Evolutionary conservation across 768 basidiomycete species (phyloP).

Genomic region (Phlebiopsis gigantea): DNA sequence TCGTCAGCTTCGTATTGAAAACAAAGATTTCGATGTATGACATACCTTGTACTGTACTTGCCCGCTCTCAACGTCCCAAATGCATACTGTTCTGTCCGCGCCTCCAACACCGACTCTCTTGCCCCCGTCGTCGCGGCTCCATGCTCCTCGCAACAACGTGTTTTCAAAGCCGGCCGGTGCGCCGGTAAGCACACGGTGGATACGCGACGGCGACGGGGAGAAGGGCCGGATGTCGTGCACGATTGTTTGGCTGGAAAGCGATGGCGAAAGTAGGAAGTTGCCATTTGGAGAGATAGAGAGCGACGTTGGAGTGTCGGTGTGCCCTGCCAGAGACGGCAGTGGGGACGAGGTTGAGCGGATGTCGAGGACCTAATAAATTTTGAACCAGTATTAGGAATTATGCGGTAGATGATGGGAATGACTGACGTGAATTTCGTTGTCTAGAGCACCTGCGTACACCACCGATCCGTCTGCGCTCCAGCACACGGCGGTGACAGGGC

Average conservation of each 20-base stretch:
- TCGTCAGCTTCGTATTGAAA: neutral
- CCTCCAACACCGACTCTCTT: conserved; percentile 82
- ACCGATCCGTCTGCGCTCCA: conserved; percentile 91
- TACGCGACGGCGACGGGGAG: conserved; percentile 73
- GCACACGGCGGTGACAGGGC: conserved; percentile 87
- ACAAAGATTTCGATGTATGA: too few relatives aligned
- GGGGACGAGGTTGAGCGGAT: conserved; percentile 40
- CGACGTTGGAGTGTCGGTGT: conserved; percentile 91
- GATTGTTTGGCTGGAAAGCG: conserved; percentile 82
- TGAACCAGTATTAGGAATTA: too few relatives aligned
- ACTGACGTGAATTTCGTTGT: conserved; percentile 94
- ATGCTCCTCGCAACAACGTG: conserved; percentile 74
- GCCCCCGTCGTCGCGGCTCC: conserved; percentile 85
- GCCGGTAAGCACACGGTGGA: conserved; percentile 76
- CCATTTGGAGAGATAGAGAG: conserved; percentile 90
- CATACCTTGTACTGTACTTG: conserved; percentile 74
- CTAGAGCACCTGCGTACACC: conserved; percentile 87
- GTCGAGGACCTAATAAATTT: conserved; percentile 78
- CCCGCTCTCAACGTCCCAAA: conserved; percentile 82
- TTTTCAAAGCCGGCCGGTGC: conserved; percentile 95
- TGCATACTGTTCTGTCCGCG: conserved; percentile 80
- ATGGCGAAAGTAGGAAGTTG: conserved; percentile 82
- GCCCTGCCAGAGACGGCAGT: conserved; percentile 73
- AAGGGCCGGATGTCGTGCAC: conserved; percentile 95
- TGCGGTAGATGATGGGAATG: too few relatives aligned